phyloP scores from a whole-genome alignment of 2,329 filamentous ascomycete genomes.

The Metarhizium anisopliae region DNA sequence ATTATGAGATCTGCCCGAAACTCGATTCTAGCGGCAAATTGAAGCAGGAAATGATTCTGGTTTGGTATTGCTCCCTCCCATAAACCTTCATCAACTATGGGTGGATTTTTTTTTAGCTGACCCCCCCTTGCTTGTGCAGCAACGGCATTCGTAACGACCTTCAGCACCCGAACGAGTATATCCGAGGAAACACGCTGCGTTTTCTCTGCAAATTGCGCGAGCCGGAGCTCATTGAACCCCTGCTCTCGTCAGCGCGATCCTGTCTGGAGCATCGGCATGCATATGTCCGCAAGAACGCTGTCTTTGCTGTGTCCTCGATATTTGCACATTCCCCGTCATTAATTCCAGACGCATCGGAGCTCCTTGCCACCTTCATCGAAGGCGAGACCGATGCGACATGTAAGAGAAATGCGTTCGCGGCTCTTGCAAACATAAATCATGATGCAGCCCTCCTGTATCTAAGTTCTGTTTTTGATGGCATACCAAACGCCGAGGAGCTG shows the following conservation, averaged over 20 bases:
- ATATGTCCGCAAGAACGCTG: constrained; percentile 96
- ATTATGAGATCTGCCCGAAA: constrained; percentile 98
- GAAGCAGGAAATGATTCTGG: constrained; percentile 99
- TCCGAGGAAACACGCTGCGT: constrained; percentile 93
- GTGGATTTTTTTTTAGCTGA: not conserved
- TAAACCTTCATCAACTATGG: not conserved
- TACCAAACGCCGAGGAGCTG: constrained; percentile 89
- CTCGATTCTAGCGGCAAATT: constrained; percentile 85
- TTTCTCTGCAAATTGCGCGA: constrained; percentile 96
- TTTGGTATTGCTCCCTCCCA: constrained; percentile 55
- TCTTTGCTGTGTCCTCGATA: constrained; percentile 89
- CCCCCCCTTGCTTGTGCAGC: constrained; percentile 36
- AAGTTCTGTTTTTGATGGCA: constrained; percentile 81
- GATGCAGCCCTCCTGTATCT: constrained; percentile 86
- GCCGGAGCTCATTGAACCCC: constrained; percentile 89
- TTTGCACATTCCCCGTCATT: constrained; percentile 82
- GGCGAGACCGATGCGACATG: constrained; percentile 89
- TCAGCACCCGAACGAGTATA: constrained; percentile 96
- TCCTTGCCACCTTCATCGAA: constrained; percentile 82
- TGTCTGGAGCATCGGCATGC: constrained; percentile 95
- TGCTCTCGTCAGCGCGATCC: constrained; percentile 81
- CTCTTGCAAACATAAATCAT: constrained; percentile 83
- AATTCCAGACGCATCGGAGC: constrained; percentile 90
- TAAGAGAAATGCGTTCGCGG: constrained; percentile 96
- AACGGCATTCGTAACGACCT: constrained; percentile 97